These are phyloP conservation scores for Pseudocercospora vitis DNA, from an alignment of 2,329 filamentous ascomycete species.

Conservation along the genomic window DNA sequence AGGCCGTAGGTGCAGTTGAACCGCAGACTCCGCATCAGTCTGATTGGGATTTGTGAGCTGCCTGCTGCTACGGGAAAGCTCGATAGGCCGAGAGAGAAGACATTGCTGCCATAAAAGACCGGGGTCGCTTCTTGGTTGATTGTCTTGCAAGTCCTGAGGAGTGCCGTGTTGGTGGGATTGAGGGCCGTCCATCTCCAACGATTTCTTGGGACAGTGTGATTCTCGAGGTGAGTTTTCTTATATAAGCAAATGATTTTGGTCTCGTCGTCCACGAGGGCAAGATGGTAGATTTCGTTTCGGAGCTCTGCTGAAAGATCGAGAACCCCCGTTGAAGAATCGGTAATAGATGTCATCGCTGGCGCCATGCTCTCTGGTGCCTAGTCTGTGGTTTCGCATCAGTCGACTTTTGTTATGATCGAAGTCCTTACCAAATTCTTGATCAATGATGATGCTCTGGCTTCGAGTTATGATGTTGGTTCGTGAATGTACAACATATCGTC, in stretches of 20 bases:
- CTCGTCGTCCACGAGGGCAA: not conserved
- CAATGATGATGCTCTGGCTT: too few relatives aligned
- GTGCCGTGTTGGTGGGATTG: not conserved
- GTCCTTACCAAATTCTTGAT: too few relatives aligned
- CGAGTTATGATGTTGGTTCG: too few relatives aligned
- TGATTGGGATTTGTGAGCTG: not conserved
- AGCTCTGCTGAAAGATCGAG: slow-evolving; percentile 11
- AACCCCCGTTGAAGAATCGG: not conserved
- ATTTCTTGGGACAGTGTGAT: too few relatives aligned
- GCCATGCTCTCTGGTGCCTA: not conserved
- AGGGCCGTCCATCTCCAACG: not conserved
- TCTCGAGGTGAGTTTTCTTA: too few relatives aligned
- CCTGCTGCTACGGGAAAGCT: not conserved
- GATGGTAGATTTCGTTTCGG: slow-evolving; percentile 9
- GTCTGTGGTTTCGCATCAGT: not conserved
- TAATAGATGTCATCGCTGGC: not conserved
- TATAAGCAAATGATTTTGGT: not conserved
- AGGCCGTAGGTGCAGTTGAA: too few relatives aligned
- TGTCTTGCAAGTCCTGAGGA: not conserved
- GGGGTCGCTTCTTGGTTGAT: not conserved
- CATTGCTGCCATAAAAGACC: not conserved
- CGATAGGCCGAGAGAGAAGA: not conserved
- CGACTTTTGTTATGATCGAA: not conserved
- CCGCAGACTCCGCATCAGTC: too few relatives aligned
- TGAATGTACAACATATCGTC: too few relatives aligned